Evolutionary conservation across 2,329 filamentous ascomycete genomes (phyloP).

Genomic region (Aspergillus pseudotamarii): DNA sequence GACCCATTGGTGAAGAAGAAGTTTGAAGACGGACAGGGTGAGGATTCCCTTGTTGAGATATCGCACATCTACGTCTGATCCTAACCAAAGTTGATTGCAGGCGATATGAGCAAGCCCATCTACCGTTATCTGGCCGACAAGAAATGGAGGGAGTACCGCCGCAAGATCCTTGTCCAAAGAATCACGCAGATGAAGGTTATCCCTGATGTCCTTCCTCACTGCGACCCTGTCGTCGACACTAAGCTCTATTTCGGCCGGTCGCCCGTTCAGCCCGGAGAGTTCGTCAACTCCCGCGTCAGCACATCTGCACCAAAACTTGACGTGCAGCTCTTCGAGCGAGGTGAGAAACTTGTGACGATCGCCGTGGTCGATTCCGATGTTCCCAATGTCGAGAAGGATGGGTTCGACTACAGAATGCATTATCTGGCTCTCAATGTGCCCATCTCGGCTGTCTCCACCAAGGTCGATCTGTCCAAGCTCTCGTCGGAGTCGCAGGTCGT

Average conservation of each 20-base stretch:
- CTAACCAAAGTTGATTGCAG: slow-evolving; percentile 51
- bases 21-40: slow-evolving; percentile 89
- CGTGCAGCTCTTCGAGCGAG: slow-evolving; percentile 82
- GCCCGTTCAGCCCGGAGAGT: slow-evolving; percentile 73
- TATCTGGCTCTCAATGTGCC: slow-evolving; percentile 77
- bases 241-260: slow-evolving; percentile 75
- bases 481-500: slow-evolving; percentile 67
- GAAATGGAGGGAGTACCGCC: slow-evolving; percentile 85
- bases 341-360: slow-evolving; percentile 79
- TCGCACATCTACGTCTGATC: background rate
- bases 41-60: background rate
- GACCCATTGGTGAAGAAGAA: slow-evolving; percentile 90
- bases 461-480: slow-evolving; percentile 67
- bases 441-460: slow-evolving; percentile 63
- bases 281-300: slow-evolving; percentile 74
- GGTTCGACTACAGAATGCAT: slow-evolving; percentile 81
- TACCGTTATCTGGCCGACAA: slow-evolving; percentile 86
- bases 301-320: slow-evolving; percentile 74
- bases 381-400: slow-evolving; percentile 73
- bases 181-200: slow-evolving; percentile 84
- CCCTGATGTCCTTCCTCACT: slow-evolving; percentile 80
- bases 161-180: slow-evolving; percentile 78
- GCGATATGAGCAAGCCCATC: slow-evolving; percentile 94
- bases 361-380: slow-evolving; percentile 90
- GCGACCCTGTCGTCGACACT: slow-evolving; percentile 78